Evolutionary conservation across 371 early-diverging fungal genomes (phyloP).

Genomic region (Mucor velutinosus): DNA sequence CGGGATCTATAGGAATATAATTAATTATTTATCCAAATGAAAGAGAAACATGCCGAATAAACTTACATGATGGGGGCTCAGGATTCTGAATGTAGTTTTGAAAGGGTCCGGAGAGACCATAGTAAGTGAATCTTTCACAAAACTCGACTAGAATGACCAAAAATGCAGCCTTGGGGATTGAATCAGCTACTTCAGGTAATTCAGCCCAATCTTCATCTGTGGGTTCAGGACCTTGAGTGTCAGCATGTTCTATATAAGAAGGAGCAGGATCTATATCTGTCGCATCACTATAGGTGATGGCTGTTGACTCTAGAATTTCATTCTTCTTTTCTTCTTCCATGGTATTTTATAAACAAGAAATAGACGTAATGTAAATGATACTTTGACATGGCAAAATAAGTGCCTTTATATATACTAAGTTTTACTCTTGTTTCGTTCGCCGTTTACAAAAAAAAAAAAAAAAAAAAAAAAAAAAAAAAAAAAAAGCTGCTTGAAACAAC

Average conservation of each 20-base stretch:
- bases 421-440: background rate
- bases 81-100: constrained; percentile 66
- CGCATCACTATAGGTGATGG: background rate
- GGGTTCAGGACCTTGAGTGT: constrained; percentile 32
- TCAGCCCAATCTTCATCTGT: constrained; percentile 47
- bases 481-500: background rate
- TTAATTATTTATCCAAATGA: background rate
- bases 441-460: background rate
- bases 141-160: constrained; percentile 53
- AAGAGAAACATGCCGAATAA: background rate
- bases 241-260: background rate
- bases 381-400: background rate
- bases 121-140: constrained; percentile 77
- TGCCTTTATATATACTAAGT: background rate
- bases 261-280: background rate
- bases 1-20: constrained; percentile 33
- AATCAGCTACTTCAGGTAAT: constrained; percentile 41
- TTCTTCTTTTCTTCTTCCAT: constrained; percentile 2
- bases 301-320: background rate
- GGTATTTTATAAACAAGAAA: background rate
- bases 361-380: background rate
- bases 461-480: too few species aligned
- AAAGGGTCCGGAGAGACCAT: constrained; percentile 60
- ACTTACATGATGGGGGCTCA: constrained; percentile 42
- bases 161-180: constrained; percentile 44